These are phyloP conservation scores for Cyathus striatus DNA, from an alignment of 768 basidiomycete genomes.

Conservation along the genomic window DNA sequence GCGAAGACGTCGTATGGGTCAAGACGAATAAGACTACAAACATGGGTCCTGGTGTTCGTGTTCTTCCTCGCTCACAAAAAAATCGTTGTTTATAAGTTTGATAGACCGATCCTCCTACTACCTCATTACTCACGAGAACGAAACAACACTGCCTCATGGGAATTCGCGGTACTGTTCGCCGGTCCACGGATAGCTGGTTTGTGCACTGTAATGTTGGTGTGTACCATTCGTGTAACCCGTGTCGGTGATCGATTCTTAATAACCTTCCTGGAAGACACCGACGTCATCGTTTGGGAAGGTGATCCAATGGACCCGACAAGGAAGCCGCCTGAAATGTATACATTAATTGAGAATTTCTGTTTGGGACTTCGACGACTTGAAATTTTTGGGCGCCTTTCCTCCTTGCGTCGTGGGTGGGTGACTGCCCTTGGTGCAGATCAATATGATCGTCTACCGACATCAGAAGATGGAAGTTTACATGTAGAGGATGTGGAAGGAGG, in stretches of 20 bases:
- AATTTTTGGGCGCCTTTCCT: constrained; percentile 73
- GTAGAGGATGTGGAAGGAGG: constrained; percentile 38
- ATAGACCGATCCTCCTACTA: constrained; percentile 82
- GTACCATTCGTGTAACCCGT: constrained; percentile 18
- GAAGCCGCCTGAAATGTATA: constrained; percentile 95
- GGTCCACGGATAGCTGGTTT: constrained; percentile 93
- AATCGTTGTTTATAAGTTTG: constrained; percentile 7
- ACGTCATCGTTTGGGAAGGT: constrained; percentile 96
- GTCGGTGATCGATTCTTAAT: not conserved
- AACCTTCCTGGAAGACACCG: constrained; percentile 60
- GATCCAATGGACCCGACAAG: constrained; percentile 76
- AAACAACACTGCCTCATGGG: constrained; percentile 98
- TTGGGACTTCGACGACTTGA: constrained; percentile 89
- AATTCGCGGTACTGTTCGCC: constrained; percentile 91
- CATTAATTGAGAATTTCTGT: constrained; percentile 96
- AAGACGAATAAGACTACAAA: constrained; percentile 80
- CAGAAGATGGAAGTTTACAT: constrained; percentile 24
- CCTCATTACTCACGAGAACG: constrained; percentile 80
- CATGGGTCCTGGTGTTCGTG: constrained; percentile 68
- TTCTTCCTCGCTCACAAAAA: not conserved
- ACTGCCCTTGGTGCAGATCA: constrained; percentile 71
- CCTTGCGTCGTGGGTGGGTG: constrained; percentile 86
- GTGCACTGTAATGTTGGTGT: constrained; percentile 96
- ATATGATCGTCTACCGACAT: constrained; percentile 41
- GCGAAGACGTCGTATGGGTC: constrained; percentile 99